Conservation (phyloP, 306 rosid genomes). For the Lagenaria siceraria region DNA sequence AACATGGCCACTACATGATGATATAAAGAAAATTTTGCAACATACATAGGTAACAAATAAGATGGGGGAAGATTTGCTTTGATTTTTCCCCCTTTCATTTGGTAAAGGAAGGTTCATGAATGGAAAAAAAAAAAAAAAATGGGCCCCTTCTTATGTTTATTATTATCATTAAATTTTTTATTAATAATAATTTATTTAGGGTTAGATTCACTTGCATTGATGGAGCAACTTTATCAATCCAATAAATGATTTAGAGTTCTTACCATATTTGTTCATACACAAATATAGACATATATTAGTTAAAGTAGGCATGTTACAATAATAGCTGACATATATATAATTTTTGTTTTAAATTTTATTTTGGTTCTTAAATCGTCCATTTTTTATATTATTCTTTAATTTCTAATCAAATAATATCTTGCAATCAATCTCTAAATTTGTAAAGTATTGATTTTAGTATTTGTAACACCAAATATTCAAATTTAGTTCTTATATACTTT, state of each 20-base stretch:
- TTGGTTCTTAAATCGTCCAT: too few species aligned
- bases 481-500: too few species aligned
- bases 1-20: background rate
- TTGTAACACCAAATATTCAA: too few species aligned
- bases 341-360: too few species aligned
- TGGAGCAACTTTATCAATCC: constrained; percentile 31
- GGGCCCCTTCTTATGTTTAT: background rate
- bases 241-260: constrained; percentile 50
- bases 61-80: constrained; percentile 5
- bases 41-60: constrained; percentile 1
- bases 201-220: background rate
- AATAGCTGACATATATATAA: too few species aligned
- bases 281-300: background rate
- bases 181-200: background rate
- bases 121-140: background rate
- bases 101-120: background rate
- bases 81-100: background rate
- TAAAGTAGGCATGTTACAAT: too few species aligned
- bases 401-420: too few species aligned
- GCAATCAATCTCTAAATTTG: too few species aligned
- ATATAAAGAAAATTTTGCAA: background rate
- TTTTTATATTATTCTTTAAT: too few species aligned
- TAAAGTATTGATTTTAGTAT: too few species aligned
- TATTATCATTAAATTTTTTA: background rate
- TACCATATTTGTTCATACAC: constrained; percentile 32